Evolutionary conservation across 495 filamentous ascomycete species (phyloP).

Genomic region (Daldinia caldariorum): DNA sequence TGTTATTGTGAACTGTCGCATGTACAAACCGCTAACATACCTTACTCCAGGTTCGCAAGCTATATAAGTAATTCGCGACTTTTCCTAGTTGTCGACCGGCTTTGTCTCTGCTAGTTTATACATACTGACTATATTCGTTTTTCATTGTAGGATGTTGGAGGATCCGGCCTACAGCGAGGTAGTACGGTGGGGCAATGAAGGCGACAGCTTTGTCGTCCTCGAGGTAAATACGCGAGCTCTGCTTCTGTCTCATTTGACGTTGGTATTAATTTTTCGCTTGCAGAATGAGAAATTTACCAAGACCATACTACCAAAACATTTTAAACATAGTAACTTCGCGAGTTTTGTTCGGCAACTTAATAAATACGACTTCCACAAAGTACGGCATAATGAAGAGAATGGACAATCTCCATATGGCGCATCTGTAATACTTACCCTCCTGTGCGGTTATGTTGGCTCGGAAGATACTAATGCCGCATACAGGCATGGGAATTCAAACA

Average conservation of each 20-base stretch:
- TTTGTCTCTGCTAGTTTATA: slow-evolving; percentile 11
- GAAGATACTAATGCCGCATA: slow-evolving; percentile 37
- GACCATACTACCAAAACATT: slow-evolving; percentile 95
- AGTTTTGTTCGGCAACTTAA: slow-evolving; percentile 98
- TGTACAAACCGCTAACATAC: slow-evolving; percentile 31
- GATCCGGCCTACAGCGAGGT: slow-evolving; percentile 91
- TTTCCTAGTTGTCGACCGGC: slow-evolving; percentile 9
- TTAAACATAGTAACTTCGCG: slow-evolving; percentile 99
- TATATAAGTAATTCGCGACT: slow-evolving; percentile 80
- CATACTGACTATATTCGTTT: slow-evolving; percentile 44
- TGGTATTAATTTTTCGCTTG: slow-evolving; percentile 16
- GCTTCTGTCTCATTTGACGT: slow-evolving; percentile 7
- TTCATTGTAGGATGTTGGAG: slow-evolving; percentile 84
- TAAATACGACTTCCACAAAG: slow-evolving; percentile 99
- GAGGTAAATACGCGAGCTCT: slow-evolving; percentile 69
- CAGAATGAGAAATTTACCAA: slow-evolving; percentile 99
- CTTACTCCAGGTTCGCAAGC: slow-evolving; percentile 83
- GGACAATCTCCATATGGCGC: slow-evolving; percentile 90
- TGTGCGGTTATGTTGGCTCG: slow-evolving; percentile 1
- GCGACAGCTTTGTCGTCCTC: slow-evolving; percentile 95
- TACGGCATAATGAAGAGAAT: slow-evolving; percentile 94
- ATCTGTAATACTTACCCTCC: slow-evolving; percentile 69
- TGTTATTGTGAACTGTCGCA: slow-evolving; percentile 34
- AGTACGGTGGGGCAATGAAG: slow-evolving; percentile 93
- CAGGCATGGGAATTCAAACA: slow-evolving; percentile 99